These are phyloP conservation scores for Boletales sp. DNA, from an alignment of 768 basidiomycete species.

Conservation along the genomic window DNA sequence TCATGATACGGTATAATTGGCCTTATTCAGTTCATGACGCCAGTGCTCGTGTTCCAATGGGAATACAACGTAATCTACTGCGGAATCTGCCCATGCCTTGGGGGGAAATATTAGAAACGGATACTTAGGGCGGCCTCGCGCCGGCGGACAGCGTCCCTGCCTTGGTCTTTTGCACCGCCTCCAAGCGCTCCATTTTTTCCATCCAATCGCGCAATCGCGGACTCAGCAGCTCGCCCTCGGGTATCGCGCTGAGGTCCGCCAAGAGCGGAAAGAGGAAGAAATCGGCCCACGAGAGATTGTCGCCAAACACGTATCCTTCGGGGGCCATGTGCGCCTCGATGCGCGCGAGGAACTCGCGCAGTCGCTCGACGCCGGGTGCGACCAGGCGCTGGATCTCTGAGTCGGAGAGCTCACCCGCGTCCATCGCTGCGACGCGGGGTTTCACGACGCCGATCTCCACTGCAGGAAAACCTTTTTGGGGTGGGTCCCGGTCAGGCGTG, in stretches of 20 bases:
- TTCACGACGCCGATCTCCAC: slow-evolving; percentile 32
- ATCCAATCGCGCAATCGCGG: slow-evolving; percentile 24
- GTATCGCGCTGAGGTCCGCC: slow-evolving; percentile 27
- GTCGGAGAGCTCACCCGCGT: slow-evolving; percentile 21
- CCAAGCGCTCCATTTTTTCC: slow-evolving; percentile 22
- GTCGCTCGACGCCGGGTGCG: slow-evolving; percentile 12
- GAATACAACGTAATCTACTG: no score
- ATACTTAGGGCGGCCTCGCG: slow-evolving; percentile 20
- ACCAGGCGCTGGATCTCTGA: slow-evolving; percentile 19
- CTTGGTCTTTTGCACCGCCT: slow-evolving; percentile 23
- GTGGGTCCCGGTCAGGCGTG: not conserved
- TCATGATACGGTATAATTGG: no score
- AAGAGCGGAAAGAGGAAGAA: slow-evolving; percentile 32
- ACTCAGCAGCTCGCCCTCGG: slow-evolving; percentile 23
- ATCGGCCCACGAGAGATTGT: slow-evolving; percentile 29
- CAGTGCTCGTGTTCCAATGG: no score
- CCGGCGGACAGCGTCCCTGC: slow-evolving; percentile 24
- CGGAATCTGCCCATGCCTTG: no score
- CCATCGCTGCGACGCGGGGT: slow-evolving; percentile 26
- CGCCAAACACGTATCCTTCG: slow-evolving; percentile 28
- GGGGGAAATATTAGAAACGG: no score
- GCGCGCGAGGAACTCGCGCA: slow-evolving; percentile 14
- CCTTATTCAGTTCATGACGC: no score
- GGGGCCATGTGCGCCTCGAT: slow-evolving; percentile 24
- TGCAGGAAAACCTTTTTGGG: slow-evolving; percentile 22